These are phyloP conservation scores for Alternaria incomplexa DNA, from an alignment of 2,329 filamentous ascomycete genomes.

Conservation along the genomic window DNA sequence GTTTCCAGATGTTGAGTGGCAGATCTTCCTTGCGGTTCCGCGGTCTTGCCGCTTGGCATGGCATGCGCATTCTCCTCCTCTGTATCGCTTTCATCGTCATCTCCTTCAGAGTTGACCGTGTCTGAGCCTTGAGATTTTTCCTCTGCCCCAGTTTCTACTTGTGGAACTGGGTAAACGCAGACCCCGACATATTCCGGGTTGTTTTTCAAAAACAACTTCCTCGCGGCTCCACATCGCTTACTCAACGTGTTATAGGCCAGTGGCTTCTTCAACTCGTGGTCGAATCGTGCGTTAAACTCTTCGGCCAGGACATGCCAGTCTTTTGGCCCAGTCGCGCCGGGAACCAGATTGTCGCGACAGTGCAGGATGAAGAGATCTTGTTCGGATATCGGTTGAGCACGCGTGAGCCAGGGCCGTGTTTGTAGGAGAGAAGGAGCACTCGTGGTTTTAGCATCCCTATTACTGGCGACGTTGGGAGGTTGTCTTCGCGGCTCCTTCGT, in stretches of 20 bases:
- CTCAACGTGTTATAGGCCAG: slow-evolving; percentile 1
- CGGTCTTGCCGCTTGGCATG: not conserved
- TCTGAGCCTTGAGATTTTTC: not conserved
- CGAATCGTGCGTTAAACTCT: slow-evolving; percentile 7
- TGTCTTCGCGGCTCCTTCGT: not conserved
- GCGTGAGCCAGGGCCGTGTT: not conserved
- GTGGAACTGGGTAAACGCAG: not conserved
- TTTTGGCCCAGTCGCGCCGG: slow-evolving; percentile 1
- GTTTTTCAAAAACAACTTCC: slow-evolving; percentile 3
- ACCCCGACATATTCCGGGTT: not conserved
- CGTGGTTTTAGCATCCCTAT: not conserved
- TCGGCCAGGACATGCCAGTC: not conserved
- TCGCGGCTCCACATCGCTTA: not conserved
- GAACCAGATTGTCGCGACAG: slow-evolving; percentile 3
- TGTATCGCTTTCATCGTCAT: not conserved
- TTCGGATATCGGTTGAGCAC: not conserved
- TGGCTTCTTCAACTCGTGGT: not conserved
- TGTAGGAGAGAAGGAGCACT: not conserved
- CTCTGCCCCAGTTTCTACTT: not conserved
- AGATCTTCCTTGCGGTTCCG: not conserved
- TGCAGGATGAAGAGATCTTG: slow-evolving; percentile 4
- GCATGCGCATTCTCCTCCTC: accelerated
- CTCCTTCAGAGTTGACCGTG: not conserved
- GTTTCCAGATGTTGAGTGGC: not conserved
- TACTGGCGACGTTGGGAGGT: not conserved